A percentile compares a stretch with the other conserved stretches of the same genome.
These are phyloP conservation scores for Sextonia rubra DNA, from an alignment of 164 flowering plant species.

Conservation along the genomic window DNA sequence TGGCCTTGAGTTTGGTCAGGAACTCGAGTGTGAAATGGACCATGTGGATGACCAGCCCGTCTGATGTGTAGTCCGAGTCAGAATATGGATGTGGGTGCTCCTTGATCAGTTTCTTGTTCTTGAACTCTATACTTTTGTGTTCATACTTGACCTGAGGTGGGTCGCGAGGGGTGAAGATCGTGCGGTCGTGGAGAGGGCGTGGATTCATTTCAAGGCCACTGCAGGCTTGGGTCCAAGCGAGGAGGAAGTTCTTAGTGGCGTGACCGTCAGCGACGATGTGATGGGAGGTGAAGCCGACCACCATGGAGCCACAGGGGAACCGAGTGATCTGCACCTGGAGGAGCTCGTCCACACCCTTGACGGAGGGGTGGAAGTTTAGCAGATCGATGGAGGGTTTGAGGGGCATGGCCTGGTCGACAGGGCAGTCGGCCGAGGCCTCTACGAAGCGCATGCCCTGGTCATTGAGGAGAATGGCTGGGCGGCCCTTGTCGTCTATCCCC, in stretches of 20 bases:
- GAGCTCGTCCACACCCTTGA: constrained; percentile 23
- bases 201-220: constrained; percentile 22
- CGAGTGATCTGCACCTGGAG: constrained; percentile 33
- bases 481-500: constrained; percentile 5
- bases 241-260: constrained; percentile 25
- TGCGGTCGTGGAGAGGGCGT: constrained; percentile 19
- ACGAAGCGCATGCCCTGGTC: constrained; percentile 14
- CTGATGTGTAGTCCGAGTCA: constrained; percentile 20
- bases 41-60: constrained; percentile 13
- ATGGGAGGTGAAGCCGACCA: constrained; percentile 26
- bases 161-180: constrained; percentile 28
- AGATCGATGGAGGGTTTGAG: constrained; percentile 6
- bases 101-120: constrained; percentile 7
- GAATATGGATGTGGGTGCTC: constrained; percentile 9
- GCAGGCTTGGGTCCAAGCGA: constrained; percentile 30
- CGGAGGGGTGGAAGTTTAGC: constrained; percentile 20
- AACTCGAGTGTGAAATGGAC: neutral
- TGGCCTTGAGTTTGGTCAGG: too few relatives aligned
- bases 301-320: constrained; percentile 30
- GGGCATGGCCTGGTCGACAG: constrained; percentile 5
- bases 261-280: constrained; percentile 34
- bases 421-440: constrained; percentile 10
- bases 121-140: constrained; percentile 26
- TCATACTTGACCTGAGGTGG: constrained; percentile 24
- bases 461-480: neutral